phyloP scores from a whole-genome alignment of 2,329 filamentous ascomycete species.

The Colletotrichum trifolii region DNA sequence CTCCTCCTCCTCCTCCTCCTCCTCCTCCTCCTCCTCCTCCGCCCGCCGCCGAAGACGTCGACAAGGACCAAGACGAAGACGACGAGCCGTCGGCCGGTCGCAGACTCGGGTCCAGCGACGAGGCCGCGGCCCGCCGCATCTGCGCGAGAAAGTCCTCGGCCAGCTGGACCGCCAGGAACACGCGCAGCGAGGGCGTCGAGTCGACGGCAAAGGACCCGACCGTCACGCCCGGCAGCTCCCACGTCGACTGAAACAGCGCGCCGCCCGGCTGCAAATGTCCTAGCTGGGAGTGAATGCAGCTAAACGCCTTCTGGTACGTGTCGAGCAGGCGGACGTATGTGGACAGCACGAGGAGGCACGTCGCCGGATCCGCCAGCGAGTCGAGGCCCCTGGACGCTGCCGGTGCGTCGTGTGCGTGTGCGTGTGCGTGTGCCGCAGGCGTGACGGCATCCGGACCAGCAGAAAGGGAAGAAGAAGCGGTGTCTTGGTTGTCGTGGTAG shows the following conservation, averaged over 20 bases:
- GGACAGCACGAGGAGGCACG: slow-evolving; percentile 51
- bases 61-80: too few species aligned
- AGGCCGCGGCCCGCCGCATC: slow-evolving; percentile 46
- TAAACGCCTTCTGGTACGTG: slow-evolving; percentile 53
- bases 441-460: too few species aligned
- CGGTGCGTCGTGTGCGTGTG: too few species aligned
- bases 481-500: not conserved
- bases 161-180: slow-evolving; percentile 55
- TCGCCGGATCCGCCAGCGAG: slow-evolving; percentile 47
- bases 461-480: not conserved
- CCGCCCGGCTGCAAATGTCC: slow-evolving; percentile 41
- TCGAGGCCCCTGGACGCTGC: slow-evolving; percentile 24
- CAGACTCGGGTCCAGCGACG: slow-evolving; percentile 41
- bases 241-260: slow-evolving; percentile 47
- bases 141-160: slow-evolving; percentile 53
- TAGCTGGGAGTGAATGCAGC: slow-evolving; percentile 48
- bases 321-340: slow-evolving; percentile 53
- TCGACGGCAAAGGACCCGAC: slow-evolving; percentile 54
- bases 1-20: too few species aligned
- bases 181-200: slow-evolving; percentile 53
- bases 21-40: too few species aligned
- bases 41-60: too few species aligned
- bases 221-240: slow-evolving; percentile 54
- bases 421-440: too few species aligned
- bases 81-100: slow-evolving; percentile 23